Conservation (phyloP, 345 rosid genomes). For the Eucalyptus caleyi region DNA sequence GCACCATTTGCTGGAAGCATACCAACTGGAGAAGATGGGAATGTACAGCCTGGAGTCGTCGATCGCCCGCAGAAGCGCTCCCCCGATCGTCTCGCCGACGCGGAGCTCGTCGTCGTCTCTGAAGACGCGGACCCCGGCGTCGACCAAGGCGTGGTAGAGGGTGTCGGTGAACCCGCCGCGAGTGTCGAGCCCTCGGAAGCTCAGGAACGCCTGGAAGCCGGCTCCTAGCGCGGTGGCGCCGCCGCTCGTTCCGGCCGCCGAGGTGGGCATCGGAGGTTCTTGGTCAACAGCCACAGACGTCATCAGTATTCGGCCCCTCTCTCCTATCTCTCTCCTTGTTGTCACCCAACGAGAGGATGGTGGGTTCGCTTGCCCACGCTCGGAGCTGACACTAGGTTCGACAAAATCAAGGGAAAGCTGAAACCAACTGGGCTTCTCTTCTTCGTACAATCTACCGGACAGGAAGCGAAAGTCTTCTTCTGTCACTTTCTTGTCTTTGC, state of each 20-base stretch:
- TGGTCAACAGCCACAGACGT: background rate
- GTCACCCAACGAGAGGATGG: constrained; percentile 5
- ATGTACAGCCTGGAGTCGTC: background rate
- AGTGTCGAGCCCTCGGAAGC: background rate
- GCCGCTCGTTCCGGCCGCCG: background rate
- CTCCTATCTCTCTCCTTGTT: constrained; percentile 22
- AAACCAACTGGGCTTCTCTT: background rate
- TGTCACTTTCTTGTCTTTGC: background rate
- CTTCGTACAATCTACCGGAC: background rate
- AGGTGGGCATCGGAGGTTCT: background rate
- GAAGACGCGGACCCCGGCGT: background rate
- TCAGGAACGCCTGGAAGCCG: background rate
- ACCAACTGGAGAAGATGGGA: background rate
- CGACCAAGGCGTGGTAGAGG: background rate
- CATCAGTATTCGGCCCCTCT: background rate
- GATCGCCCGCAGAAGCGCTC: background rate
- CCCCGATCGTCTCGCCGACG: background rate
- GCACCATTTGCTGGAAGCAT: background rate
- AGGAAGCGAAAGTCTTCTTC: background rate
- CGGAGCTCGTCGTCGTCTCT: background rate
- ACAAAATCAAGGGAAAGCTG: background rate
- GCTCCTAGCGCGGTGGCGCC: background rate
- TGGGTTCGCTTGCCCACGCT: background rate
- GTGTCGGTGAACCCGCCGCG: background rate
- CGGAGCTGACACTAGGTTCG: background rate